Conservation (phyloP, 164 flowering plant species). For the Annona squamosa region DNA sequence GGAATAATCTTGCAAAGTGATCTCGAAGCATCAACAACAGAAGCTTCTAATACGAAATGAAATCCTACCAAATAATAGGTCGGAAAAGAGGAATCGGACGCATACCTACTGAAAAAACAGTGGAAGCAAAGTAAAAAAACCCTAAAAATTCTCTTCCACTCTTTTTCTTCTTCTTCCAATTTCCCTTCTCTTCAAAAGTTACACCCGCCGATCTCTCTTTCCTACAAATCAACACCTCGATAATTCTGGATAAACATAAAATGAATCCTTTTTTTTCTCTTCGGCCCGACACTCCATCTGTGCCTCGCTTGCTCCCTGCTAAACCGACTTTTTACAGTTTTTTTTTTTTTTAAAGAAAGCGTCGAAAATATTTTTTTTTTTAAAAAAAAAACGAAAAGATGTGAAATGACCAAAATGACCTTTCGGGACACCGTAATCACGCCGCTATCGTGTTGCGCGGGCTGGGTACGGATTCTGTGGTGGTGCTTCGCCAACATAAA, state of each 20-base stretch:
- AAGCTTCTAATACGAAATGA: not conserved
- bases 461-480: too few relatives aligned
- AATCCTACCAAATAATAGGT: not conserved
- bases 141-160: not conserved
- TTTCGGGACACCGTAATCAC: not conserved
- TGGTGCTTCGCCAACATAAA: not conserved
- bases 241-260: not conserved
- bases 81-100: not conserved
- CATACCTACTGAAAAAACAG: not conserved
- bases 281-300: not conserved
- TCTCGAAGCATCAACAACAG: not conserved
- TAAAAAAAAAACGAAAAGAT: not conserved
- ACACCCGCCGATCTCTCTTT: conserved; percentile 1
- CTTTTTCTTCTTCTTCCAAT: not conserved
- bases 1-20: not conserved
- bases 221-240: not conserved
- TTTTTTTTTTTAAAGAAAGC: not conserved
- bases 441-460: too few relatives aligned
- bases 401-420: not conserved
- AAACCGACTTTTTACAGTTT: not conserved
- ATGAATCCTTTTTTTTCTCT: not conserved
- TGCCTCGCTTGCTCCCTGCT: conserved; percentile 1
- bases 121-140: not conserved
- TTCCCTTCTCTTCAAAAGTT: not conserved
- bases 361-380: not conserved